These are phyloP conservation scores for Scheffersomyces spartinae DNA, from an alignment of 805 yeast genomes.

Conservation along the genomic window DNA sequence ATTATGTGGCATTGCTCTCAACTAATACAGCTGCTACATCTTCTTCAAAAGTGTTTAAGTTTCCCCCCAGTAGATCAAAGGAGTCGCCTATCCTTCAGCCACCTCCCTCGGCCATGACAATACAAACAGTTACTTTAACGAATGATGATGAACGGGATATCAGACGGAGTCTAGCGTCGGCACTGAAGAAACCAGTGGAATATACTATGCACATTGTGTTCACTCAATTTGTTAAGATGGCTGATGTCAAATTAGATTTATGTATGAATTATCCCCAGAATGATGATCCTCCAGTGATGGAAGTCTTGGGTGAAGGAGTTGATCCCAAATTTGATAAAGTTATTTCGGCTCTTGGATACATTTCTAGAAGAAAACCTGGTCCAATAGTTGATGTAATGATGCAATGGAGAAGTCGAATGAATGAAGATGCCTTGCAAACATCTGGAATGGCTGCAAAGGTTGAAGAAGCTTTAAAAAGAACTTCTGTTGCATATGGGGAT, in stretches of 20 bases:
- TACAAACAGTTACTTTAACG: conserved; percentile 15
- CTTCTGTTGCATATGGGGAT: too few relatives aligned
- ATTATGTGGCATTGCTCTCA: conserved; percentile 2
- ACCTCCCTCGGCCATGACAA: conserved; percentile 16
- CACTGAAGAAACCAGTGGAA: conserved; percentile 66
- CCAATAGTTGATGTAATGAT: conserved; percentile 95
- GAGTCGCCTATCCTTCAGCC: conserved; percentile 28
- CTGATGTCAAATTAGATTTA: conserved; percentile 73
- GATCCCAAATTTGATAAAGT: conserved; percentile 83
- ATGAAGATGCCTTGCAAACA: too few relatives aligned
- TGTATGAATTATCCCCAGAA: conserved; percentile 57
- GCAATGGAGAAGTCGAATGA: conserved; percentile 97
- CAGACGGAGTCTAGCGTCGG: conserved; percentile 34
- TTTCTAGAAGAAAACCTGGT: conserved; percentile 81
- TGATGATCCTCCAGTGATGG: conserved; percentile 70
- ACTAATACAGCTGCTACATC: conserved; percentile 1
- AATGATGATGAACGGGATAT: conserved; percentile 23
- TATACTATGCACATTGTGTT: conserved; percentile 90
- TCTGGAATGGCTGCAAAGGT: conserved; percentile 72
- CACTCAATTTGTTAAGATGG: conserved; percentile 89
- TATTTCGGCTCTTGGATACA: conserved; percentile 77
- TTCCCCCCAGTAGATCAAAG: conserved; percentile 6
- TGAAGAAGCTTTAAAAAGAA: too few relatives aligned
- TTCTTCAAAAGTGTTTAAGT: conserved; percentile 11
- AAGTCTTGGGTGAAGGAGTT: conserved; percentile 70